Percentiles rank a stretch among this genome's conserved stretches.
Conservation (phyloP, 768 basidiomycete genomes). For the Pleurotus salmoneostramineus region DNA sequence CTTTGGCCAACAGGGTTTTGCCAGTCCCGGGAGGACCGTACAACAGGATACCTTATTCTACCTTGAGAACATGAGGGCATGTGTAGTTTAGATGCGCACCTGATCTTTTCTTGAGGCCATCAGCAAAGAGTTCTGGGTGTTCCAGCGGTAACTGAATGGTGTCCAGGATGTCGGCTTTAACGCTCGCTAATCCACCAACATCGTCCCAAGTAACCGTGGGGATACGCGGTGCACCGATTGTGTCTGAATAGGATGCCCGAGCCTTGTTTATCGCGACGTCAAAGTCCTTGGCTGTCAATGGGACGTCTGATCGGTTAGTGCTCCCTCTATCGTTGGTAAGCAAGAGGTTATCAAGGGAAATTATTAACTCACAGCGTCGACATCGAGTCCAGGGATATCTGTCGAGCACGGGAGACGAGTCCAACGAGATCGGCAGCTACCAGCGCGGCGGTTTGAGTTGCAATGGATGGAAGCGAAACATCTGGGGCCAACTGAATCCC, state of each 20-base stretch:
- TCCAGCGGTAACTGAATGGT: conserved; percentile 92
- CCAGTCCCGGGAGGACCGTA: conserved; percentile 97
- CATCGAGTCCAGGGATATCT: neutral
- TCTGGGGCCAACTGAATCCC: conserved; percentile 58
- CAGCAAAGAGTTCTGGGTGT: conserved; percentile 84
- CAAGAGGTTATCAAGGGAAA: neutral
- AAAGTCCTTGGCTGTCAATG: conserved; percentile 62
- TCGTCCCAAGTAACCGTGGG: conserved; percentile 97
- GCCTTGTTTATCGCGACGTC: conserved; percentile 67
- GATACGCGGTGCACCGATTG: conserved; percentile 95
- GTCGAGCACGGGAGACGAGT: conserved; percentile 52
- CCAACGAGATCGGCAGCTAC: conserved; percentile 77
- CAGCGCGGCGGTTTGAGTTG: conserved; percentile 88
- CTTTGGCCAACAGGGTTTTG: conserved; percentile 93
- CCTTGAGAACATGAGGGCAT: neutral
- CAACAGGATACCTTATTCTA: conserved; percentile 70
- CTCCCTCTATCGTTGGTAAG: neutral
- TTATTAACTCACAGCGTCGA: neutral
- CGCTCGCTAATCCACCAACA: conserved; percentile 83
- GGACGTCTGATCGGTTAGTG: conserved; percentile 31
- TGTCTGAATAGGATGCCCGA: conserved; percentile 79
- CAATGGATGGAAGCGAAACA: conserved; percentile 67
- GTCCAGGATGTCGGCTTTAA: conserved; percentile 92
- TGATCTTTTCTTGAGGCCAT: conserved; percentile 93
- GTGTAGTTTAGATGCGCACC: conserved; percentile 40